Evolutionary conservation across 306 rosid genomes (phyloP).

Genomic region (Clitoria ternatea): DNA sequence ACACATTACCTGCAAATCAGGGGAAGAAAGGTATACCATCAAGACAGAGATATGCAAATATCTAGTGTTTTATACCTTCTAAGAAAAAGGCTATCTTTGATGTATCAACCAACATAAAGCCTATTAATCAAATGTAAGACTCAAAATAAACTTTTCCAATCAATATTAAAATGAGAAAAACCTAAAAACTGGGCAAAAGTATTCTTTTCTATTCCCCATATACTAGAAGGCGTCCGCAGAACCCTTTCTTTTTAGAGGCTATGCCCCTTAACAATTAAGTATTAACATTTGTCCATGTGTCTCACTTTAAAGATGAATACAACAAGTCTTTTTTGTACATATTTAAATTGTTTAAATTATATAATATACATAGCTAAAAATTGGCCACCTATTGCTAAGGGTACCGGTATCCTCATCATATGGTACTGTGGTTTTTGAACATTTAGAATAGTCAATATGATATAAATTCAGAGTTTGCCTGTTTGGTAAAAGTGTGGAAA

Average conservation of each 20-base stretch:
- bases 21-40: slow-evolving; percentile 7
- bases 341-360: not conserved
- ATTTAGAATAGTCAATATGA: not conserved
- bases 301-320: not conserved
- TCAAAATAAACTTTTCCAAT: slow-evolving; percentile 1
- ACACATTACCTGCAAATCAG: slow-evolving; percentile 60
- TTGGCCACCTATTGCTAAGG: not conserved
- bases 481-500: not conserved
- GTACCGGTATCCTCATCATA: not conserved
- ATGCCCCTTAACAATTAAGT: not conserved
- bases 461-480: not conserved
- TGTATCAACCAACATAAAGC: no score
- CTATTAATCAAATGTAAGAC: slow-evolving; percentile 14
- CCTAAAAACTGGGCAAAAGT: slow-evolving; percentile 1
- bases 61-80: not conserved
- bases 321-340: not conserved
- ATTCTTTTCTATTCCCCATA: not conserved
- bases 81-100: not conserved
- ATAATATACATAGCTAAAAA: not conserved
- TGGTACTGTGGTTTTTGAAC: not conserved
- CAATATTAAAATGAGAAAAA: not conserved
- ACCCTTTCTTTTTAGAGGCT: not conserved
- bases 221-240: not conserved
- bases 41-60: slow-evolving; percentile 20
- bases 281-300: not conserved